Percentiles rank a stretch among this genome's conserved stretches.
Evolutionary conservation across 2,329 filamentous ascomycete species (phyloP).

Genomic region (Fusarium sp.): DNA sequence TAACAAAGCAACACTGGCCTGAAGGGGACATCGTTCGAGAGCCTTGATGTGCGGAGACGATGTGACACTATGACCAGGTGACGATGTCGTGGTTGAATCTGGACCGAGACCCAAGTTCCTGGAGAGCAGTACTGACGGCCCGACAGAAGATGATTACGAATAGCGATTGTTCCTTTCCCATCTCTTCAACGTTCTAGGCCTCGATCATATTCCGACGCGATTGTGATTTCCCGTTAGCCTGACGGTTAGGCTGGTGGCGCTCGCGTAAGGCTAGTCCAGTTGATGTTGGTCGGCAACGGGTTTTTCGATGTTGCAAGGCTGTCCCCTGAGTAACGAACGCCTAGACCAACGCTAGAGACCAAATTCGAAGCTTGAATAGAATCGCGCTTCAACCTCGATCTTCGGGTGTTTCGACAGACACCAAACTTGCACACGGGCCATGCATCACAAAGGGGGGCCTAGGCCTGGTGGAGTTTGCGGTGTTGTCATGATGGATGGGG

Average conservation of each 20-base stretch:
- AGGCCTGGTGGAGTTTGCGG: conserved; percentile 8
- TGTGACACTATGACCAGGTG: neutral
- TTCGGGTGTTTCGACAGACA: conserved; percentile 7
- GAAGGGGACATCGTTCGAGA: conserved; percentile 5
- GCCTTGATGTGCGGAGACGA: conserved; percentile 9
- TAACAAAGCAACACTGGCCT: conserved; percentile 6
- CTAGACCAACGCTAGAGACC: conserved; percentile 28
- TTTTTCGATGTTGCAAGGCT: conserved; percentile 35
- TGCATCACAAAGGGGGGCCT: conserved; percentile 20
- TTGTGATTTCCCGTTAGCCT: conserved; percentile 19
- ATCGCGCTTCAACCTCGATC: conserved; percentile 18
- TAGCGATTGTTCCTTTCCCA: conserved; percentile 7
- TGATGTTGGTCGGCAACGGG: conserved; percentile 9
- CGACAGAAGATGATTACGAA: neutral
- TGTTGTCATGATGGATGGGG: conserved; percentile 25
- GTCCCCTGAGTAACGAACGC: conserved; percentile 30
- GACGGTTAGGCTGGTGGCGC: conserved; percentile 31
- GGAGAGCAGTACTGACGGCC: conserved; percentile 9
- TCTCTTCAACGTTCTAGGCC: conserved; percentile 33
- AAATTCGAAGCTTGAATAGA: conserved; percentile 24
- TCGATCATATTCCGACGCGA: conserved; percentile 25
- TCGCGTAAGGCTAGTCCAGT: conserved; percentile 31
- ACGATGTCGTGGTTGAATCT: conserved; percentile 9
- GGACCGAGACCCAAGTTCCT: neutral
- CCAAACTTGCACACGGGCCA: conserved; percentile 27